Evolutionary conservation across 208 protist species (phyloP), one percentile per base, ranked within the genome.

Genomic region (Leishmania amazonensis): DNA sequence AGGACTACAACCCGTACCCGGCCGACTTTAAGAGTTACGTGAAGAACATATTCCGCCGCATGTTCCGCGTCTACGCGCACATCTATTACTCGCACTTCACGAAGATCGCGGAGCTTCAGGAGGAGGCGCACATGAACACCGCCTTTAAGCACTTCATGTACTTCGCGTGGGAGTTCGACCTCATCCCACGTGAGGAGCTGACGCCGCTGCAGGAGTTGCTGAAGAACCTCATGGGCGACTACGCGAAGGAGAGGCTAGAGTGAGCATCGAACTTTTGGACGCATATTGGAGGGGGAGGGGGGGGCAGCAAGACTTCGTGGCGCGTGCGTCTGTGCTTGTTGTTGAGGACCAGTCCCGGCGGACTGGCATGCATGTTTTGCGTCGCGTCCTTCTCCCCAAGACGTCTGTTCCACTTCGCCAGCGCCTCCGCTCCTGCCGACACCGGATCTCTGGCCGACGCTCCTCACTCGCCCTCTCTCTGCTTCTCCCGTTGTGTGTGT

Each of bases 11-110:
- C 67, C 95, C 95, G 19, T 98, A 97, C 81, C 94, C 96, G 6
- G 86, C 83, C 21, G 91, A 98, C 64, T 99, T 99, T 80, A 78
- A 88, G 21, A 84, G 87, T 11, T 94, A 93, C 38, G 98, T 99
- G 24, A 95, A 95, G 40, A 99, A 96, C 62, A 99, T 99, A 24
- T 99, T 99, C 87, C 98, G 98, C 68, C 87, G 99, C 42, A 90
- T 99, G 24, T 99, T 99, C 86, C 92, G 99, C 54, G 98, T 99
- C 1, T 99, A 99, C 86, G 99, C 98, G 21, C 99, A 99, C 81
- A 99, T 99, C 64, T 99, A 99, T 86, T 97, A 99, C 90, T 95
- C 92, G n/a, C 99, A 99, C 86, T 99, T 99, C 81, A 82, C 93
- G 47, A 96, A 99, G 78, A 98, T 99, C 51, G 87, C 95, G 1